Base-by-base conservation (phyloP, 169 alveolate species). In the Plasmodium fragile region DNA sequence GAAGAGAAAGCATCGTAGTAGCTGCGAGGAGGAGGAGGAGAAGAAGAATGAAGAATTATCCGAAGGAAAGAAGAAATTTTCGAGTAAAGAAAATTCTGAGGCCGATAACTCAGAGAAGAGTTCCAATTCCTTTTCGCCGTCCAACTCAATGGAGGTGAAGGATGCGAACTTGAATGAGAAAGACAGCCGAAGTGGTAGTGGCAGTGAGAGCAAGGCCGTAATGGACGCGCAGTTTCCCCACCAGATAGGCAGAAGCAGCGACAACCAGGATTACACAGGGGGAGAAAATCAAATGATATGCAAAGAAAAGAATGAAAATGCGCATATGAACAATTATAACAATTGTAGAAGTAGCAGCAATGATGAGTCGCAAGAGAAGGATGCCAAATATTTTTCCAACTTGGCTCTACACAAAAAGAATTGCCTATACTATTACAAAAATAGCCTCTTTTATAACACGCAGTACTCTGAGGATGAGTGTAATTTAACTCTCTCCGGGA, bases 381-480 rank as follows among this genome's bases (percentile, higher is more conserved):
- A 78, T 39, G 22, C 81, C 8, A 77, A 89, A 55, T 78, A 78
- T 89, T 89, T 78, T n/a, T 39, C 32, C 25, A 65, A 89, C 43
- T 78, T 89, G 78, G 81, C 59, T 22, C 4, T 78, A 4, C n/a
- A 43, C 49, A 77, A 89, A 65, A 89, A 78, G 28, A 89, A 53
- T 59, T 89, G 90, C 39, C 70, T 89, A 13, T 89, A 77, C 32
- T 89, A 89, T 89, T 89, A 89, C 49, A 89, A 69, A 34, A 89
- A 79, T 39, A 69, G 82, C 13, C 82, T 89, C 6, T 89, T 89
- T 45, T 89, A 89, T 52, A 78, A 45, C 22, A 59, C 49, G 28
- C 18, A 28, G 45, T 39, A 78, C 11, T 78, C 89, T 34, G 89
- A 52, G 11, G 81, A 89, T 59, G 65, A 89, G 8, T 49, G 49